These are phyloP conservation scores for Heracleum sosnowskyi DNA, from an alignment of 129 eudicot species.

Conservation along the genomic window DNA sequence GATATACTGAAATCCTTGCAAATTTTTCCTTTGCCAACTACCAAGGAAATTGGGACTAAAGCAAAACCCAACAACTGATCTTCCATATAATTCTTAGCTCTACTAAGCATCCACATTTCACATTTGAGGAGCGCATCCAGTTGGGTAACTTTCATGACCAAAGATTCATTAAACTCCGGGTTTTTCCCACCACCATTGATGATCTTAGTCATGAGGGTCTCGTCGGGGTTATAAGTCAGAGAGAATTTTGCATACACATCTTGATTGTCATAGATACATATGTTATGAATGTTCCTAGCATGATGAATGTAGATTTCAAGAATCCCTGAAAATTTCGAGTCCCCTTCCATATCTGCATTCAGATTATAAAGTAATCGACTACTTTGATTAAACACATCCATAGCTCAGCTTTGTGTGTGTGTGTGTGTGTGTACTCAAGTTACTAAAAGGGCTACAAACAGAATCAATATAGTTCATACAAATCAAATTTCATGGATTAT, in stretches of 20 bases:
- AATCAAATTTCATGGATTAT: background rate
- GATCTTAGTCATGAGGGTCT: constrained; percentile 49
- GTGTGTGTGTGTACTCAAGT: background rate
- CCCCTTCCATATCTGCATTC: constrained; percentile 17
- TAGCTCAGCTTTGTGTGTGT: constrained; percentile 1
- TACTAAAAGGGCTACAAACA: background rate
- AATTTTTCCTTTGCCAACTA: constrained; percentile 41
- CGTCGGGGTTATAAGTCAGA: constrained; percentile 75
- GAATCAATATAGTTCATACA: background rate
- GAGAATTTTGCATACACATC: constrained; percentile 91
- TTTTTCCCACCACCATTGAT: constrained; percentile 71
- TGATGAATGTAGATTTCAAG: constrained; percentile 72
- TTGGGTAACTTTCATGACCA: constrained; percentile 50
- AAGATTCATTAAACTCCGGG: constrained; percentile 64
- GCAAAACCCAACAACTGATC: constrained; percentile 87
- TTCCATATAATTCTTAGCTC: constrained; percentile 60
- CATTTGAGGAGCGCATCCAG: constrained; percentile 67
- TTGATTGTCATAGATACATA: constrained; percentile 84
- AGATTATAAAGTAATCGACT: constrained; percentile 38
- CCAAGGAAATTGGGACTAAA: constrained; percentile 54
- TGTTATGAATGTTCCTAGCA: constrained; percentile 88
- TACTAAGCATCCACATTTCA: constrained; percentile 89
- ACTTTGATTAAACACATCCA: constrained; percentile 47
- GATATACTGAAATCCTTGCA: constrained; percentile 63
- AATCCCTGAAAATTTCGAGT: constrained; percentile 43